Base-by-base conservation (phyloP, 495 filamentous ascomycete genomes). In the Wilcoxina mikolae region DNA sequence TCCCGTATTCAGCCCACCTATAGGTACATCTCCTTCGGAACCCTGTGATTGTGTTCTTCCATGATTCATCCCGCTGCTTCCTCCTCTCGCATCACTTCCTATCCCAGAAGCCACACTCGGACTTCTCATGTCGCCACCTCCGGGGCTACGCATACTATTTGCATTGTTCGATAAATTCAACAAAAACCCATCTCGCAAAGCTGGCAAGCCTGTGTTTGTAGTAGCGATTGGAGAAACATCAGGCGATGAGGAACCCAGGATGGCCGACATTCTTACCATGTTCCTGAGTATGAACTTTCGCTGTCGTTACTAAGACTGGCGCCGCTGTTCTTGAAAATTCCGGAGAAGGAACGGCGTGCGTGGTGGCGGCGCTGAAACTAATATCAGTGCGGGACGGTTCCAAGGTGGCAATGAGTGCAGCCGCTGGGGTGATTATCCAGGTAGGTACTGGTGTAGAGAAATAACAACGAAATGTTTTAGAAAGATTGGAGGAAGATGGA, bases 161-260 rank as follows among this genome's bases (percentile, higher is more conserved):
- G 59, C 61, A 33, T 45, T 47, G 33, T 45, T 41, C 17, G 58
- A 43, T 17, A 61, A 44, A 22, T 53, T 56, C 25, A 55, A 54
- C 2, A 51, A 49, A 48, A 64, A 64, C 20, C 38, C 47, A 38
- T 65, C 62, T 15, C 55, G 53, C 23, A 58, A 50, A 9, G 51
- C 15, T 15, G 62, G 60, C 29, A 65, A 33, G 25, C 47, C 57
- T 51, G 59, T 56, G 46, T 29, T 33, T 27, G 62, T 59, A 11
- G 61, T 54, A 29, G 60, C 59, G 23, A 56, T 64, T 18, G 60
- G 62, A 9, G 62, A 65, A 46, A 65, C 52, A 38, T 64, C 60
- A 45, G 60, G 62, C 28, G 62, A 65, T 33, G 60, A 56, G 28
- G 62, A 57, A 47, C 57, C 60, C 28, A 64, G 51, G 51, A 65